Percentiles rank a stretch among this genome's conserved stretches.
Evolutionary conservation across 768 basidiomycete genomes (phyloP).

Genomic region (Termitomyces sp.): DNA sequence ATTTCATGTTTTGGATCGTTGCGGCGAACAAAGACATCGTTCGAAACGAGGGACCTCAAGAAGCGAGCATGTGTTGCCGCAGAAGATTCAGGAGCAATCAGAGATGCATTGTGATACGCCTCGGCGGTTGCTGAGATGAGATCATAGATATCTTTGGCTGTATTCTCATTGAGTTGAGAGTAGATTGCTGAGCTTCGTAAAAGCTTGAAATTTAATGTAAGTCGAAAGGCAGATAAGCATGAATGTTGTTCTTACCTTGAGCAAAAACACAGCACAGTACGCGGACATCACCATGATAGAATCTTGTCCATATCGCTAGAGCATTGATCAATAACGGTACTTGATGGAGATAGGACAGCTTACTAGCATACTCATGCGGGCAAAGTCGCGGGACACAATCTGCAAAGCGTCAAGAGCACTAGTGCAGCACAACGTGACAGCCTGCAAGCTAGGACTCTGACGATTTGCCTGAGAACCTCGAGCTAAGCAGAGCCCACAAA

Average conservation of each 20-base stretch:
- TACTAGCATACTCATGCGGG: slow-evolving; percentile 70
- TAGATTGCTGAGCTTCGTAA: slow-evolving; percentile 61
- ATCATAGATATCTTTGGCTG: slow-evolving; percentile 60
- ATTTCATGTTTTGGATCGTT: slow-evolving; percentile 35
- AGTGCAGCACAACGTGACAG: slow-evolving; percentile 67
- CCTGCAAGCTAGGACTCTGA: slow-evolving; percentile 60
- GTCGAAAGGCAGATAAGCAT: slow-evolving; percentile 3
- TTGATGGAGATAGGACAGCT: slow-evolving; percentile 20
- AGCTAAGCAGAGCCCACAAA: not conserved
- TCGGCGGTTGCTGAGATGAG: slow-evolving; percentile 71
- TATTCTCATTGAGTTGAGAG: slow-evolving; percentile 56
- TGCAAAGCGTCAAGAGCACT: slow-evolving; percentile 70
- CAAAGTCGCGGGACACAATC: slow-evolving; percentile 74
- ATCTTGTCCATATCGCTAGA: slow-evolving; percentile 80
- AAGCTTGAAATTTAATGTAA: slow-evolving; percentile 41
- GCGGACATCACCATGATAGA: slow-evolving; percentile 84
- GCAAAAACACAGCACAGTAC: slow-evolving; percentile 77
- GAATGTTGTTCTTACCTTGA: slow-evolving; percentile 48
- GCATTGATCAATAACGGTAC: not conserved
- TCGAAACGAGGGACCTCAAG: slow-evolving; percentile 62
- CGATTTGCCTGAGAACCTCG: slow-evolving; percentile 43
- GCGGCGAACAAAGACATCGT: slow-evolving; percentile 57
- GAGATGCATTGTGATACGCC: slow-evolving; percentile 73
- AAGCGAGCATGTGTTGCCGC: slow-evolving; percentile 82
- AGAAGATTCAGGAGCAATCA: slow-evolving; percentile 55